Percentiles rank a stretch among this genome's conserved stretches.
These are phyloP conservation scores for Kluyveromyces siamensis DNA, from an alignment of 805 yeast genomes.

Conservation along the genomic window DNA sequence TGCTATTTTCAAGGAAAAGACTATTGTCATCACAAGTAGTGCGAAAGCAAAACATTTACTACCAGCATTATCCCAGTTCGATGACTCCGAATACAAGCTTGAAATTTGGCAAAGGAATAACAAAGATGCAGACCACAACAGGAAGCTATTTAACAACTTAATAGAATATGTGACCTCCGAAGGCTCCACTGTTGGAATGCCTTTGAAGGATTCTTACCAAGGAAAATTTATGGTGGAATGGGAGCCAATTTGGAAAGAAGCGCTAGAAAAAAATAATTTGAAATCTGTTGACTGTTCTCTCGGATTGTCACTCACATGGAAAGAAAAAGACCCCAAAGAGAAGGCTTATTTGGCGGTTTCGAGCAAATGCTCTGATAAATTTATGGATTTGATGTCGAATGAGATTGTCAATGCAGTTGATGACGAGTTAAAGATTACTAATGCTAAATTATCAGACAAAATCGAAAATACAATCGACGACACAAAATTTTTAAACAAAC, in stretches of 20 bases:
- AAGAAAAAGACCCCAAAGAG: slow-evolving; percentile 74
- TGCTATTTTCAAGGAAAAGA: slow-evolving; percentile 49
- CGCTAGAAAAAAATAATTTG: slow-evolving; percentile 33
- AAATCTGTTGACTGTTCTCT: slow-evolving; percentile 41
- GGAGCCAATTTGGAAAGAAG: slow-evolving; percentile 37
- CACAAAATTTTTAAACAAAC: slow-evolving; percentile 48
- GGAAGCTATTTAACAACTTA: slow-evolving; percentile 52
- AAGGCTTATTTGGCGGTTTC: slow-evolving; percentile 57
- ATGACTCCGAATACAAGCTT: slow-evolving; percentile 41
- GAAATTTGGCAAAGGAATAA: slow-evolving; percentile 60
- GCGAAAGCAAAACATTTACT: slow-evolving; percentile 74
- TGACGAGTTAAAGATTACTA: slow-evolving; percentile 71
- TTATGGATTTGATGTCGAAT: slow-evolving; percentile 77
- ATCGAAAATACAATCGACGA: slow-evolving; percentile 80
- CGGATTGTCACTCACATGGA: slow-evolving; percentile 51
- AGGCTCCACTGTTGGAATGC: slow-evolving; percentile 51
- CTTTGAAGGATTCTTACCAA: slow-evolving; percentile 65
- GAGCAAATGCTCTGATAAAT: slow-evolving; percentile 62
- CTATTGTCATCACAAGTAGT: slow-evolving; percentile 64
- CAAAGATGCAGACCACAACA: slow-evolving; percentile 73
- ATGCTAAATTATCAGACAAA: slow-evolving; percentile 61
- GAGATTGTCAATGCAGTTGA: slow-evolving; percentile 84
- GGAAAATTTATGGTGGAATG: slow-evolving; percentile 85
- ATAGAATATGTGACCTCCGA: slow-evolving; percentile 34
- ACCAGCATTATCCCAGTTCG: slow-evolving; percentile 25